phyloP scores from a whole-genome alignment of 495 filamentous ascomycete species.

The Bombardia bombarda region DNA sequence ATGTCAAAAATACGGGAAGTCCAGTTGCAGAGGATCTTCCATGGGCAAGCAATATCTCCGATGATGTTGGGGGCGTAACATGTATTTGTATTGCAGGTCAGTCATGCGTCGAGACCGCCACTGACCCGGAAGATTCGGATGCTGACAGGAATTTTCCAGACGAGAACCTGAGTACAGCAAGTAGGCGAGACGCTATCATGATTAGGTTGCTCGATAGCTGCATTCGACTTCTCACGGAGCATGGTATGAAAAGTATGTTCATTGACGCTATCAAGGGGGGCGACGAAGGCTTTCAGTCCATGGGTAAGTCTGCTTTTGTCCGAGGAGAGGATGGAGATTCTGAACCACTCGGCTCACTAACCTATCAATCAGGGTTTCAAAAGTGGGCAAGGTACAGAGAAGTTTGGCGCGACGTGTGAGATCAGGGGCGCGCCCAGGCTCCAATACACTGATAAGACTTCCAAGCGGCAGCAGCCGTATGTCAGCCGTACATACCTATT shows the following conservation, averaged over 20 bases:
- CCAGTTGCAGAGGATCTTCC: slow-evolving; percentile 48
- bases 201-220: slow-evolving; percentile 39
- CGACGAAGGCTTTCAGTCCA: slow-evolving; percentile 35
- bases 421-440: background rate
- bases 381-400: slow-evolving; percentile 44
- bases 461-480: no score
- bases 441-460: no score
- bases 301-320: no score
- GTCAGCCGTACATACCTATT: no score
- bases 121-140: background rate
- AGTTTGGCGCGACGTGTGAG: slow-evolving; percentile 32
- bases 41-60: slow-evolving; percentile 47
- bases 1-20: slow-evolving; percentile 43
- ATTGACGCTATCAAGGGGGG: slow-evolving; percentile 37
- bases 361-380: slow-evolving; percentile 30
- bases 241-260: slow-evolving; percentile 35
- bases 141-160: slow-evolving; percentile 14
- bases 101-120: slow-evolving; percentile 1
- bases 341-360: slow-evolving; percentile 4
- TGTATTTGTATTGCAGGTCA: slow-evolving; percentile 51
- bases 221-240: slow-evolving; percentile 25
- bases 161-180: slow-evolving; percentile 23
- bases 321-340: no score
- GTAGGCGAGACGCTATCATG: slow-evolving; percentile 34
- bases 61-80: slow-evolving; percentile 50